Conservation (phyloP, 495 filamentous ascomycete species). For the Podospora conica region DNA sequence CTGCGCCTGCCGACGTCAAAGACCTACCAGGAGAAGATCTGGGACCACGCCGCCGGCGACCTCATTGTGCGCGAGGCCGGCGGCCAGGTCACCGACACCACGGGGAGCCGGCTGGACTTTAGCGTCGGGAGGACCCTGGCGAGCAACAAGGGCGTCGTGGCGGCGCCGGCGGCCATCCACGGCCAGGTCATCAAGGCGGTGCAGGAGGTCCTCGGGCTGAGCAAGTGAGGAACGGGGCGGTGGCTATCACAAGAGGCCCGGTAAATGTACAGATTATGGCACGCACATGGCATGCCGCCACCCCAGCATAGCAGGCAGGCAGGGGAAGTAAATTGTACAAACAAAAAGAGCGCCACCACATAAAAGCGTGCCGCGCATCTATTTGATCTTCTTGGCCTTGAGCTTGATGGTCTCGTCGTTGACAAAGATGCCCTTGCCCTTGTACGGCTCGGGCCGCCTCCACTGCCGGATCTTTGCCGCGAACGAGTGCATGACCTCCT, state of each 20-base stretch:
- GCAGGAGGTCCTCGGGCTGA: conserved; percentile 59
- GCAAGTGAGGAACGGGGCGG: conserved; percentile 23
- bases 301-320: conserved; percentile 3
- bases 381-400: conserved; percentile 99
- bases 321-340: conserved; percentile 16
- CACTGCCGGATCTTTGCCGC: conserved; percentile 82
- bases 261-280: conserved; percentile 27
- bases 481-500: conserved; percentile 79
- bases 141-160: conserved; percentile 88
- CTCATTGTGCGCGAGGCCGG: conserved; percentile 92
- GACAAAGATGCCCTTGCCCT: conserved; percentile 98
- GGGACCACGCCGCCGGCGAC: conserved; percentile 98
- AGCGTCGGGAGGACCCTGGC: conserved; percentile 76
- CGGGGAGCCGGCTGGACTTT: conserved; percentile 77
- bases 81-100: conserved; percentile 80
- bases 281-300: conserved; percentile 20
- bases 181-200: conserved; percentile 73
- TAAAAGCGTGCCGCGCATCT: conserved; percentile 26
- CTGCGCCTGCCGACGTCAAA: conserved; percentile 75
- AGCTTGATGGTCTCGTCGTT: conserved; percentile 95
- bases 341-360: neutral
- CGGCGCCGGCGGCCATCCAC: conserved; percentile 71
- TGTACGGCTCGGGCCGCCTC: conserved; percentile 93
- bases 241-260: neutral
- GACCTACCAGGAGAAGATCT: conserved; percentile 97